A percentile compares a stretch with the other conserved stretches of the same genome.
These are phyloP conservation scores for Kazachstania africana DNA, from an alignment of 805 yeast species.

Conservation along the genomic window DNA sequence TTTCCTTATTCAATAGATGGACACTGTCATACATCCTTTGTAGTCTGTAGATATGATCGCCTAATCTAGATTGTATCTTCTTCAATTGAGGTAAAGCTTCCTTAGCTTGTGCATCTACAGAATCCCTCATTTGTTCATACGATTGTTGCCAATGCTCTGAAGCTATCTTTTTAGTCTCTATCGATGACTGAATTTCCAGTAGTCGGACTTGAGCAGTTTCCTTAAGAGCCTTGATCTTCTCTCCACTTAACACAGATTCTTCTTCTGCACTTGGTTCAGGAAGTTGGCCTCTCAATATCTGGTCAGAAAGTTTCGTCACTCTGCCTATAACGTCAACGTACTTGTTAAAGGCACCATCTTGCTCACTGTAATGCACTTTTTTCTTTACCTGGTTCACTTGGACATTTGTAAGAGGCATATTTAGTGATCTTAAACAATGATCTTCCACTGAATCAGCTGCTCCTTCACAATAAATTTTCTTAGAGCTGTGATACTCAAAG, in stretches of 20 bases:
- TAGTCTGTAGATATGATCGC: constrained; percentile 12
- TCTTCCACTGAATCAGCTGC: no score
- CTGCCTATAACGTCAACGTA: constrained; percentile 15
- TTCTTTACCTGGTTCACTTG: constrained; percentile 13
- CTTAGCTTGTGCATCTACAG: constrained; percentile 6
- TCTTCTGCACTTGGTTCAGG: no score
- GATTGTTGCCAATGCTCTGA: constrained; percentile 17
- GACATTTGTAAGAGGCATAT: constrained; percentile 4
- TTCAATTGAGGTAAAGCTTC: constrained; percentile 9
- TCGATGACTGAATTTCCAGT: constrained; percentile 15
- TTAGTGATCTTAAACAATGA: no score
- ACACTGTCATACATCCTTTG: constrained; percentile 18
- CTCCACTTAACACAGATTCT: no score
- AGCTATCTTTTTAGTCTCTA: constrained; percentile 16
- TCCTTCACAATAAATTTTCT: no score
- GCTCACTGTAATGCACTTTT: constrained; percentile 18
- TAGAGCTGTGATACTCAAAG: no score
- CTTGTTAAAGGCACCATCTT: constrained; percentile 15
- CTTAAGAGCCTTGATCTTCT: constrained; percentile 6
- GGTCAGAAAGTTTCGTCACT: constrained; percentile 10
- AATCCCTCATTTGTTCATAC: constrained; percentile 8
- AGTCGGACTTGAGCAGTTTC: constrained; percentile 12
- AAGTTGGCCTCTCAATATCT: constrained; percentile 13
- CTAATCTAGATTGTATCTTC: constrained; percentile 5
- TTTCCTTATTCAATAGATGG: constrained; percentile 13